Evolutionary conservation across 345 rosid genomes (phyloP), one percentile per base, ranked within the genome.

Genomic region (Rhizophora apiculata): DNA sequence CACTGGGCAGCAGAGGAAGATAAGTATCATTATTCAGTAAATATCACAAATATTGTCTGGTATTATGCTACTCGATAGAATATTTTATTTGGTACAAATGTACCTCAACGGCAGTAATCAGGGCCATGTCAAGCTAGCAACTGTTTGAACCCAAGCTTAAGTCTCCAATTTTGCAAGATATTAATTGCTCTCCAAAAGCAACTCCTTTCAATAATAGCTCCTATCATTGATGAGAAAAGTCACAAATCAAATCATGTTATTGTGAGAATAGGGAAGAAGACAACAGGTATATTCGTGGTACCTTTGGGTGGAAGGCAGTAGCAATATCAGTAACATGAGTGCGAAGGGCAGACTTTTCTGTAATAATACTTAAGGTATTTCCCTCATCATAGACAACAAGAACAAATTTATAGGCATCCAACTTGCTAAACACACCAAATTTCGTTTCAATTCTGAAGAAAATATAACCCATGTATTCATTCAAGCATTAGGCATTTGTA

Each of bases 251-350:
- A 46, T 21, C 10, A 36, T 9, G 65, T 68, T 39, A 26, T 51
- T 32, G 30, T n/a, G 24, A 32, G 62, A 60, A 55, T 19, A 70
- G 70, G 36, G 64, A 20, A 27, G 31, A 37, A 75, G 15, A 20
- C 7, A 19, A 37, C n/a, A 63, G 57, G 64, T 70, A 51, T 49
- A 62, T 65, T 32, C 21, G 59, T 36, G 31, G 39, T 80, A 94
- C 96, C 95, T 91, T 82, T 39, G 90, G 89, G 76, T 89, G 92
- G 79, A 85, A 91, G 71, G 98, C 98, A 76, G 93, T 75, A 57
- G 97, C 96, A 75, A 94, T 91, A 75, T 96, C 97, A 77, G 98
- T 86, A 79, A 94, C 97, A 88, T 89, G 97, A 81, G 98, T 91
- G 21, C 93, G 96, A 73, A 71, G 97, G 91, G 69, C 91, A 91